Evolutionary conservation across 352 stramenopile genomes (phyloP), one percentile per base, ranked within the genome.

Genomic region (Albugo laibachii): DNA sequence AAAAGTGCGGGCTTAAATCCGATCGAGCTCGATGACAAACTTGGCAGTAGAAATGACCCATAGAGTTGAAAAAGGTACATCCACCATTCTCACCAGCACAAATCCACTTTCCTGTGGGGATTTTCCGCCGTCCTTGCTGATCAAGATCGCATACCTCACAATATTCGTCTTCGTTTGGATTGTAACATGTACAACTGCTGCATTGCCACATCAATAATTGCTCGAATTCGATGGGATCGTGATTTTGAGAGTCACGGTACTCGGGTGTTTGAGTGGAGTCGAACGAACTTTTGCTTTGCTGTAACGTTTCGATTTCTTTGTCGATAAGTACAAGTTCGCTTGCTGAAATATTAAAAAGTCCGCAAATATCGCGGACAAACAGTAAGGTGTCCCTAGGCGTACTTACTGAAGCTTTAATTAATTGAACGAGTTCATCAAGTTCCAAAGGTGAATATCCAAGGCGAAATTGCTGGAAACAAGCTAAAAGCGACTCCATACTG

Each of bases 21-120:
- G 79, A 74, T 0, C 79, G 76, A 4, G 79, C 76, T 34, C 77
- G 76, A 54, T 89, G 85, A 65, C 79, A 92, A 36, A 92, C 77
- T n/a, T 92, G 76, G 59, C 79, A 92, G 55, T 92, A 92, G 42
- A 89, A 92, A 44, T 69, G 80, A 12, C 58, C 51, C 50, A 72
- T 77, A 13, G 71, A 48, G 55, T 89, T 92, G 63, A 89, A 89
- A 48, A 86, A 89, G 36, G 79, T 92, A 57, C 77, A 92, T 45
- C 79, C 79, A 44, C 79, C 79, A 42, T 89, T 70, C 36, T 88
- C 77, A 2, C 70, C 66, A 1, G 75, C 76, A 43, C 79, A 92
- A 15, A 89, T 65, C 79, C 79, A 92, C 50, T 88, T 87, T 55
- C 71, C 77, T 13, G 72, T 71, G 8, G 79, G 74, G 11, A 92